Conservation (phyloP, 2,329 filamentous ascomycete species). For the Ilyonectria sp. region DNA sequence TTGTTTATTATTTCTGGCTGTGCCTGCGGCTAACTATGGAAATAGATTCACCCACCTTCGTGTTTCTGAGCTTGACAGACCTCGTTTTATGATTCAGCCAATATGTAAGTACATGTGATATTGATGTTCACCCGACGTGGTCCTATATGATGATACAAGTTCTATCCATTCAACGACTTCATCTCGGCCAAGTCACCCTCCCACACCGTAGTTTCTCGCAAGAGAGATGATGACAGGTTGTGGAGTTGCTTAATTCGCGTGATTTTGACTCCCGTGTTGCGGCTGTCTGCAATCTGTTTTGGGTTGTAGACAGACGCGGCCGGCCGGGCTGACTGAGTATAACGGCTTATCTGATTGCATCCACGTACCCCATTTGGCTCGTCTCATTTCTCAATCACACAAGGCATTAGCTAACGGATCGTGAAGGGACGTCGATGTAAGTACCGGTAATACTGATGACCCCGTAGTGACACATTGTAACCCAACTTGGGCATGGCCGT, state of each 20-base stretch:
- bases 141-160: slow-evolving; percentile 64
- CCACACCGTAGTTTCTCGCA: slow-evolving; percentile 72
- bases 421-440: neutral
- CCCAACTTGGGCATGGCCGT: too few species aligned
- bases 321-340: slow-evolving; percentile 78
- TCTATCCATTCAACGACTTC: slow-evolving; percentile 84
- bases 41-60: slow-evolving; percentile 2
- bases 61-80: neutral
- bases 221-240: slow-evolving; percentile 76
- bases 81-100: neutral
- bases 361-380: neutral
- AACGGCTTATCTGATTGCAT: slow-evolving; percentile 72
- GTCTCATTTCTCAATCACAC: neutral
- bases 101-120: slow-evolving; percentile 34
- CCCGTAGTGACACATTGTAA: neutral
- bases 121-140: slow-evolving; percentile 5
- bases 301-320: slow-evolving; percentile 60
- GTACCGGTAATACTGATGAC: neutral
- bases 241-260: slow-evolving; percentile 75
- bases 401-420: slow-evolving; percentile 16
- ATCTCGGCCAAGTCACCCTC: slow-evolving; percentile 79
- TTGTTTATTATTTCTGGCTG: neutral
- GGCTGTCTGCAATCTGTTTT: slow-evolving; percentile 70
- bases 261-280: slow-evolving; percentile 73
- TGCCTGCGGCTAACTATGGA: slow-evolving; percentile 30